A percentile compares a stretch with the other conserved stretches of the same genome.
Evolutionary conservation across 768 basidiomycete genomes (phyloP).

Genomic region (Inosperma sp.): DNA sequence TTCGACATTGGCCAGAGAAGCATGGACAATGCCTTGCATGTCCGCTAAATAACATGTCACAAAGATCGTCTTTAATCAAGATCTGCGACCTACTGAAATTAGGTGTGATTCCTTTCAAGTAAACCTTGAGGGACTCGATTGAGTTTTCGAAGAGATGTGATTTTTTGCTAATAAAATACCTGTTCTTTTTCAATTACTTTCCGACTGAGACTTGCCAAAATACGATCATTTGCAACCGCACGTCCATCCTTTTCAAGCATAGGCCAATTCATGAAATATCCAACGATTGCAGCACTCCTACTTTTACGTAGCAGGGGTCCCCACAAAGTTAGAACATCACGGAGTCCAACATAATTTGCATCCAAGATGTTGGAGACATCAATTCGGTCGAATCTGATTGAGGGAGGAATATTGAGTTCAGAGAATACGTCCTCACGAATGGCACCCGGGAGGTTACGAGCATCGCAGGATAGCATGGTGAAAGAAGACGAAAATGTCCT

Average conservation of each 20-base stretch:
- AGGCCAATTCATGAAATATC: slow-evolving; percentile 50
- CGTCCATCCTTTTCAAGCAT: slow-evolving; percentile 18
- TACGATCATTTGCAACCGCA: slow-evolving; percentile 1
- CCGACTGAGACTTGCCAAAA: not conserved
- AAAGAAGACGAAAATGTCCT: slow-evolving; percentile 32
- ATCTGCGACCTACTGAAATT: slow-evolving; percentile 1
- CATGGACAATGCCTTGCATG: slow-evolving; percentile 6
- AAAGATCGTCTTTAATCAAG: not conserved
- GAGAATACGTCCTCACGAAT: slow-evolving; percentile 20
- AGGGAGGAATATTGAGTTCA: slow-evolving; percentile 19
- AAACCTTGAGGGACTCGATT: not conserved
- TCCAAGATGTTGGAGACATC: slow-evolving; percentile 48
- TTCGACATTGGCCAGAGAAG: slow-evolving; percentile 4
- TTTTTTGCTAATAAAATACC: not conserved
- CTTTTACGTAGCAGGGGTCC: slow-evolving; percentile 32
- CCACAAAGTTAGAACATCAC: slow-evolving; percentile 33
- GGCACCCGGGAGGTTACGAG: slow-evolving; percentile 24
- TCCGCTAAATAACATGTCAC: not conserved
- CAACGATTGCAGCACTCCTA: slow-evolving; percentile 31
- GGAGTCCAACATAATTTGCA: slow-evolving; percentile 37
- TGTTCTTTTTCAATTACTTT: slow-evolving; percentile 12
- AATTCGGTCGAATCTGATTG: slow-evolving; percentile 40
- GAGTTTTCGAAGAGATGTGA: not conserved
- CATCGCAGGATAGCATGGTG: slow-evolving; percentile 30
- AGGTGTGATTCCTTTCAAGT: not conserved